Conservation (phyloP, 1,139 yeast genomes). For the Saccharomyces hybrid region DNA sequence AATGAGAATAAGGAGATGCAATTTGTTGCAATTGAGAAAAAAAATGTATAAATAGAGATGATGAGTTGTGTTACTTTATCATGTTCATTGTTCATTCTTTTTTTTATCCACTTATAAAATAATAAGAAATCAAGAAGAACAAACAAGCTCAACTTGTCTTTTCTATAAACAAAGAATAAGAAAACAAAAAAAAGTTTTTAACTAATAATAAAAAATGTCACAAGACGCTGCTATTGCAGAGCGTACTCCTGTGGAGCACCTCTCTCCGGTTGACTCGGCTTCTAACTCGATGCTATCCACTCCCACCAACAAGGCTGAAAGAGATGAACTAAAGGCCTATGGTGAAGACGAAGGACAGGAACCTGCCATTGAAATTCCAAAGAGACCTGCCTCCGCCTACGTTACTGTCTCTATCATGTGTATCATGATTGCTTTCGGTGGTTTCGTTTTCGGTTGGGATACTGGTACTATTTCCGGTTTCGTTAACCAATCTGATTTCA, state of each 20-base stretch:
- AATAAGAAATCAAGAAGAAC: background rate
- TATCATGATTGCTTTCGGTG: constrained; percentile 53
- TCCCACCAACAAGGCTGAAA: constrained; percentile 12
- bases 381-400: constrained; percentile 18
- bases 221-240: constrained; percentile 2
- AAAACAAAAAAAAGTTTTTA: background rate
- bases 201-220: background rate
- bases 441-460: constrained; percentile 64
- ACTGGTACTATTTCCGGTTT: constrained; percentile 73
- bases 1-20: background rate
- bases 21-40: background rate
- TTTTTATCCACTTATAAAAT: background rate
- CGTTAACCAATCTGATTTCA: constrained; percentile 58
- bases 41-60: background rate
- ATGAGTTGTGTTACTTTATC: background rate
- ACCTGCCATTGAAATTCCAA: constrained; percentile 13
- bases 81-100: background rate
- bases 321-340: constrained; percentile 10
- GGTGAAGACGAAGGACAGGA: constrained; percentile 5
- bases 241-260: constrained; percentile 5
- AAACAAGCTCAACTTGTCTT: background rate
- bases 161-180: background rate
- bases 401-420: constrained; percentile 37
- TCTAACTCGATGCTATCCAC: constrained; percentile 10
- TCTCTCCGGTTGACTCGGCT: constrained; percentile 1